Evolutionary conservation across 768 basidiomycete genomes (phyloP), one percentile per base, ranked within the genome.

Genomic region (Tulasnella sp.): DNA sequence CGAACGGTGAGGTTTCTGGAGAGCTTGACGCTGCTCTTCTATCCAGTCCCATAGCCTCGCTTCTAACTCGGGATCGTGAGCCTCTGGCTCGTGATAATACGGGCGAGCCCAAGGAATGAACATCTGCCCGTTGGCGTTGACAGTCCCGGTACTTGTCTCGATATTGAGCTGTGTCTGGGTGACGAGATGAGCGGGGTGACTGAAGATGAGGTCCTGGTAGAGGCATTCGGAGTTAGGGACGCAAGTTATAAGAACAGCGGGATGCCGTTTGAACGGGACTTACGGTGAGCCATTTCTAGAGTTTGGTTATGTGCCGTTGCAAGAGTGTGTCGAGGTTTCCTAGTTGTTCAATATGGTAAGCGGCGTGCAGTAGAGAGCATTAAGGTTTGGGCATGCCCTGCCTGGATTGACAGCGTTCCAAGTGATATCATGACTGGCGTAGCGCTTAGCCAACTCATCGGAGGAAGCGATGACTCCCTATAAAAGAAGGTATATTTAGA

Each of bases 11-110:
- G n/a, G n/a, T n/a, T n/a, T n/a, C n/a, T n/a, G n/a, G n/a, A n/a
- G n/a, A n/a, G n/a, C n/a, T n/a, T n/a, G n/a, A n/a, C 76, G 69
- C 55, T 77, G 75, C 44, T 77, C 75, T 46, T 79, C 77, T 53
- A 76, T 61, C 70, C 73, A 79, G 2, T 67, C 66, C 78, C 77
- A 78, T 0, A 79, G 64, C n/a, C 72, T 67, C 49, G 64, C 66
- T 0, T 70, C 71, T 5, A 70, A 57, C 38, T 68, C 60, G 22
- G 69, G 67, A 63, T 78, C 74, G 49, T 69, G 66, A 0, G 71
- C 68, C 2, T 69, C 69, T 12, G 66, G 60, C 17, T 62, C 68
- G 0, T 70, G 61, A 1, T 22, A 41, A 0, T 75, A 77, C 1
- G 42, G 44, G 3, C 48, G 48, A 10, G 59, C 59, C 59, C 59